A percentile compares a stretch with the other conserved stretches of the same genome.
These are phyloP conservation scores for Pseudofabraea citricarpa DNA, from an alignment of 2,329 filamentous ascomycete species.

Conservation along the genomic window DNA sequence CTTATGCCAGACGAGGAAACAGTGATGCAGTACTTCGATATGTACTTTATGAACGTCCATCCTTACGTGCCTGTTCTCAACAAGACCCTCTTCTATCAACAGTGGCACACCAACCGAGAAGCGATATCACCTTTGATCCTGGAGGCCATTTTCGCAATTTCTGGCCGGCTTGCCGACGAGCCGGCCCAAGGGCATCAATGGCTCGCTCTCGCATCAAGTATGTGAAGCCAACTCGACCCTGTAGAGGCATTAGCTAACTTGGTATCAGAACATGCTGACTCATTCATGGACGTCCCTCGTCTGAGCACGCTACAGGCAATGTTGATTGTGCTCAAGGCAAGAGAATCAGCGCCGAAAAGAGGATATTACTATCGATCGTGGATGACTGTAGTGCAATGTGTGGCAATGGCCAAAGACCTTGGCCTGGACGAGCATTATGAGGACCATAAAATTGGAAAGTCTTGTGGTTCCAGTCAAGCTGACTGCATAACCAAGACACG, in stretches of 20 bases:
- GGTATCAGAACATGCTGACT: conserved; percentile 75
- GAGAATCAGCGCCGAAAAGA: conserved; percentile 85
- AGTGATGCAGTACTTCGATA: conserved; percentile 77
- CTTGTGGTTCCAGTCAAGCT: conserved; percentile 62
- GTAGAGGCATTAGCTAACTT: conserved; percentile 30
- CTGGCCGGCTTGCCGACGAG: conserved; percentile 77
- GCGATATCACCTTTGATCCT: conserved; percentile 84
- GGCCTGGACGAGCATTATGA: conserved; percentile 83
- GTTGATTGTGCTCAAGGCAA: conserved; percentile 81
- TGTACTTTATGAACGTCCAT: conserved; percentile 87
- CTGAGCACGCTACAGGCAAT: conserved; percentile 89
- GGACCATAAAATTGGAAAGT: conserved; percentile 66
- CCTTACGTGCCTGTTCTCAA: conserved; percentile 90
- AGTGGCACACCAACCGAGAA: conserved; percentile 81
- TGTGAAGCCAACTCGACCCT: too few relatives aligned
- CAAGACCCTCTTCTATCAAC: conserved; percentile 75
- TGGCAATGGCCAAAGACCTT: conserved; percentile 89
- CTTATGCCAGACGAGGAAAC: conserved; percentile 88
- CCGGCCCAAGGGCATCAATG: conserved; percentile 83
- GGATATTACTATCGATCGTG: conserved; percentile 97
- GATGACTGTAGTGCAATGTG: conserved; percentile 90
- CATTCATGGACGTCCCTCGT: conserved; percentile 87
- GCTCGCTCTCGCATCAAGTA: conserved; percentile 84
- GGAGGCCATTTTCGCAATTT: conserved; percentile 88
- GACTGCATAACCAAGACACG: conserved; percentile 84